These are phyloP conservation scores for Glomus cerebriforme DNA, from an alignment of 192 early-diverging fungal species.

Conservation along the genomic window DNA sequence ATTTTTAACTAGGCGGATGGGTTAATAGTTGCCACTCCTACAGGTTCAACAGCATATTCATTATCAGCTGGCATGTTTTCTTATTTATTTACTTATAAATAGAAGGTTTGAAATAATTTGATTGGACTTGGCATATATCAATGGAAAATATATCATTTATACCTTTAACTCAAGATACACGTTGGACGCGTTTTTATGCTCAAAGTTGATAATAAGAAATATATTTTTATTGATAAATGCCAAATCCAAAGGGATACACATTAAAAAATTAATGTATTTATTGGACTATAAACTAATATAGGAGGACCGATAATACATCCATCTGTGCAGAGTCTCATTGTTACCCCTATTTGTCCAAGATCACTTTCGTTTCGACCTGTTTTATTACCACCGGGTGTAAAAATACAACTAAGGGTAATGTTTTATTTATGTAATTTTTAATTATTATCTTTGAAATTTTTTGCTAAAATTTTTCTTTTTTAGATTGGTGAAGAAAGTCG, in stretches of 20 bases:
- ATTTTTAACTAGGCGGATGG: conserved; percentile 39
- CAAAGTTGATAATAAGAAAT: too few species aligned
- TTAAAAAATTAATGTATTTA: not conserved
- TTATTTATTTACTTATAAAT: not conserved
- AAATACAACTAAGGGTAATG: conserved; percentile 63
- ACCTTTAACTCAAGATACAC: not conserved
- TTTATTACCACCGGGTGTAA: conserved; percentile 70
- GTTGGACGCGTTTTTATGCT: not conserved
- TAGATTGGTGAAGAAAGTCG: conserved; percentile 62
- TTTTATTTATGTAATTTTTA: not conserved
- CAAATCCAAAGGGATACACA: not conserved
- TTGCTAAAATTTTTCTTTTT: not conserved
- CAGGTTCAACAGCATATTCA: conserved; percentile 91
- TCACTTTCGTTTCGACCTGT: conserved; percentile 84
- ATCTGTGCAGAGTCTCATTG: conserved; percentile 66
- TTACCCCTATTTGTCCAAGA: conserved; percentile 83
- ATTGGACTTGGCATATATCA: too few species aligned
- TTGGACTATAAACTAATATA: not conserved
- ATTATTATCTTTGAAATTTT: not conserved
- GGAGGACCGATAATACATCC: conserved; percentile 85
- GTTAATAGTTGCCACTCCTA: conserved; percentile 84
- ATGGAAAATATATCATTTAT: not conserved
- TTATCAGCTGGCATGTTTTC: conserved; percentile 63
- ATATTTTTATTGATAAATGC: not conserved
- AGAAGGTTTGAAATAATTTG: not conserved